Percentiles rank a stretch among this genome's conserved stretches.
These are phyloP conservation scores for Catharanthus roseus DNA, from an alignment of 257 asterid genomes.

Conservation along the genomic window DNA sequence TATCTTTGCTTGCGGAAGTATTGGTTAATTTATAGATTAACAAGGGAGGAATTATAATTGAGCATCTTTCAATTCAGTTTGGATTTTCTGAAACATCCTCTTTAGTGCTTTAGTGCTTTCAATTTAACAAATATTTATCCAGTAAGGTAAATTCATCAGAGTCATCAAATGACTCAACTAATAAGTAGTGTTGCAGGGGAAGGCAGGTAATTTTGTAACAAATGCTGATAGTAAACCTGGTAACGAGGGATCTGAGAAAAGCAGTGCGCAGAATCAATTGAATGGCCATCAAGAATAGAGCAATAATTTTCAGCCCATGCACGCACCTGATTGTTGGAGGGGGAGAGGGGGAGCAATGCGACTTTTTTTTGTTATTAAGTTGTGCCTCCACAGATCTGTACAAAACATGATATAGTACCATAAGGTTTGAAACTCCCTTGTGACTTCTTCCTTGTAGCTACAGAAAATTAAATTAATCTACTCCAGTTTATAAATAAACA, in stretches of 20 bases:
- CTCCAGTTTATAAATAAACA: background rate
- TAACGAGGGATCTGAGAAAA: slow-evolving; percentile 25
- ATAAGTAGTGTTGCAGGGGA: slow-evolving; percentile 37
- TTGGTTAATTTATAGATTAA: background rate
- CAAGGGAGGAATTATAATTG: background rate
- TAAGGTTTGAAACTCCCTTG: background rate
- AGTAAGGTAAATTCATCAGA: background rate
- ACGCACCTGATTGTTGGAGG: background rate
- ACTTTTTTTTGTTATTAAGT: background rate
- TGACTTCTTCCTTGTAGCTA: background rate
- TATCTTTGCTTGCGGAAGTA: background rate
- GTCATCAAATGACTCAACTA: background rate
- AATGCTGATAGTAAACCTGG: slow-evolving; percentile 28
- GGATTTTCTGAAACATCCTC: too few relatives aligned
- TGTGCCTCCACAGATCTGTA: background rate
- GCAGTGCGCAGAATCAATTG: slow-evolving; percentile 18
- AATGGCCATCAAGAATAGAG: slow-evolving; percentile 22
- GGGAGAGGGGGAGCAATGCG: background rate
- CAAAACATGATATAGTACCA: background rate
- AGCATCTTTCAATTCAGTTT: background rate
- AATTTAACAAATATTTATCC: background rate
- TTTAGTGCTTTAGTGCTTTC: too few relatives aligned
- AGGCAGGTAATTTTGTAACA: slow-evolving; percentile 26
- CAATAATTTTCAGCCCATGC: background rate
- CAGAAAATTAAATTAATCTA: background rate